Conservation (phyloP, 1,139 yeast genomes). For the Geotrichum siamense region DNA sequence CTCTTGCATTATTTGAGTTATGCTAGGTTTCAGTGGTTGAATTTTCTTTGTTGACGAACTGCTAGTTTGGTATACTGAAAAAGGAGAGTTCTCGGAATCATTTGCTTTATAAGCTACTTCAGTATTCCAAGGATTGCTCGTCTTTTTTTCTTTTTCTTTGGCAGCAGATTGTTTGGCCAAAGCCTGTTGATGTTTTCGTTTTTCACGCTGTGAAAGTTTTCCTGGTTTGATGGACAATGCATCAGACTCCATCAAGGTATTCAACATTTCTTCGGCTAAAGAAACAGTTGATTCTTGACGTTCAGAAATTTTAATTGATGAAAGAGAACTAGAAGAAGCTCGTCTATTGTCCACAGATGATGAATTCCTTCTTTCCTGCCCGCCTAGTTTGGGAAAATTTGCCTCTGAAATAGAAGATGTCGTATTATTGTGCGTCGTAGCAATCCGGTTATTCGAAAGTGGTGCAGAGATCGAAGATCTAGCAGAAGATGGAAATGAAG, state of each 20-base stretch:
- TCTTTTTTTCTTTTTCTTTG: too few species aligned
- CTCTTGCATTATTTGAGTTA: constrained; percentile 39
- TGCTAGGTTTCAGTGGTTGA: constrained; percentile 24
- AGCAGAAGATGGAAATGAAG: constrained; percentile 5
- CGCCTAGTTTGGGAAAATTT: constrained; percentile 9
- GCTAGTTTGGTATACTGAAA: constrained; percentile 10
- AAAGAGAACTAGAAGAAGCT: neutral
- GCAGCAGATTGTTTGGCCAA: neutral
- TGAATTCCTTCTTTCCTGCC: neutral
- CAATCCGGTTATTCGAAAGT: neutral
- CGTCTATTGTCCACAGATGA: neutral
- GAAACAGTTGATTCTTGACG: neutral
- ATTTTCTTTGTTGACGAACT: constrained; percentile 7
- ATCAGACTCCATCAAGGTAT: constrained; percentile 10
- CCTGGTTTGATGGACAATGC: constrained; percentile 13
- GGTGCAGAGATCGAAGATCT: neutral
- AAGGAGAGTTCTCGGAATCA: neutral
- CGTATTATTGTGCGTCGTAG: neutral
- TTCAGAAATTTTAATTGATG: neutral
- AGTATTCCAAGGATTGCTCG: constrained; percentile 23
- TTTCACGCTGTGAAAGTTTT: constrained; percentile 46
- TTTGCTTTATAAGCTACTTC: constrained; percentile 4
- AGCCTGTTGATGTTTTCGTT: constrained; percentile 37
- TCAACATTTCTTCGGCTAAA: constrained; percentile 7
- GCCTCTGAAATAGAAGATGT: neutral